These are phyloP conservation scores for Pyrenophora tritici-repentis DNA, from an alignment of 2,329 filamentous ascomycete species.

Conservation along the genomic window DNA sequence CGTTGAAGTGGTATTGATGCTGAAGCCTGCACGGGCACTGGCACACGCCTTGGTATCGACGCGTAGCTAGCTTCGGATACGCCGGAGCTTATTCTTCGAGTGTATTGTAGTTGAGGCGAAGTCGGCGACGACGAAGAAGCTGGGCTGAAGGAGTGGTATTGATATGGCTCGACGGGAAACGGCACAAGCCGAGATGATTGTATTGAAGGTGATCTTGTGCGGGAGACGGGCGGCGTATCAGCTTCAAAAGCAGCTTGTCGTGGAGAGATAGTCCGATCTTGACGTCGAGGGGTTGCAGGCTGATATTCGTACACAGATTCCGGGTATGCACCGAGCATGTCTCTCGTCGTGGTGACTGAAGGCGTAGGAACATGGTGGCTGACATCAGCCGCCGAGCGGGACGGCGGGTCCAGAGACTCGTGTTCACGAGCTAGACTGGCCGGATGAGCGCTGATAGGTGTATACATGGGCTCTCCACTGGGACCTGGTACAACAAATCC, in stretches of 20 bases:
- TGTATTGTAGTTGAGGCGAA: slow-evolving; percentile 34
- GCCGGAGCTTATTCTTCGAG: slow-evolving; percentile 33
- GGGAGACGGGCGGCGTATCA: slow-evolving; percentile 16
- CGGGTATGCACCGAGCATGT: slow-evolving; percentile 48
- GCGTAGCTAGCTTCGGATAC: slow-evolving; percentile 32
- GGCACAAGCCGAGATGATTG: slow-evolving; percentile 34
- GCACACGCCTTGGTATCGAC: slow-evolving; percentile 44
- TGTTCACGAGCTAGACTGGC: slow-evolving; percentile 43
- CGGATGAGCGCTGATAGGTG: slow-evolving; percentile 51
- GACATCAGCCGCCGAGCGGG: slow-evolving; percentile 48
- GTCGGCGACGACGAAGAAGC: slow-evolving; percentile 28
- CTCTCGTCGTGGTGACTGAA: slow-evolving; percentile 37
- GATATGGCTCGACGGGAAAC: slow-evolving; percentile 41
- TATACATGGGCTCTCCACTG: slow-evolving; percentile 54
- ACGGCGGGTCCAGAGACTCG: slow-evolving; percentile 49
- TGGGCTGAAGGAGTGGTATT: slow-evolving; percentile 40
- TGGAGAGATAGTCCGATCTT: slow-evolving; percentile 24
- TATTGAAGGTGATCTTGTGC: slow-evolving; percentile 28
- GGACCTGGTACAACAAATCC: slow-evolving; percentile 56
- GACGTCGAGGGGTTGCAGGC: slow-evolving; percentile 26
- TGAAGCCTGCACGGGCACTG: slow-evolving; percentile 35
- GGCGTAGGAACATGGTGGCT: slow-evolving; percentile 28
- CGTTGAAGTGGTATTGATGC: slow-evolving; percentile 16
- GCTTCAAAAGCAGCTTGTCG: slow-evolving; percentile 21
- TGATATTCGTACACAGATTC: slow-evolving; percentile 39